Base-by-base conservation (phyloP, 2,329 filamentous ascomycete genomes). In the Ophiostoma sp. region DNA sequence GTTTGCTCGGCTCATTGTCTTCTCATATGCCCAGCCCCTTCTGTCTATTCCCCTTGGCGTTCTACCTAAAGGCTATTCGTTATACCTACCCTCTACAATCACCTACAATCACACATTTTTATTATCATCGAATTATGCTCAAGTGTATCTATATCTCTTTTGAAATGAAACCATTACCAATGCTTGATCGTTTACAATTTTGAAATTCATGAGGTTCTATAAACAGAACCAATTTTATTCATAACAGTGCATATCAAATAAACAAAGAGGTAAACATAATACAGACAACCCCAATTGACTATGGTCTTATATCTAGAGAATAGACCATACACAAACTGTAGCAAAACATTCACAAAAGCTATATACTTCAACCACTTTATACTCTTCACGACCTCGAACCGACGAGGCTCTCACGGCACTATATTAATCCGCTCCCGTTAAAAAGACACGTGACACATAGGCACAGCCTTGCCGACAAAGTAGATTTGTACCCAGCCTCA, bases 401-500 rank as follows among this genome's bases (percentile, higher is more conserved):
- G 38, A 27, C 55, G 27, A 60, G 55, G 55, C 55, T 52, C 49
- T 60, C 18, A 49, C 55, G 55, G 55, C 38, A 12, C 38, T 27
- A 38, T 60, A 60, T 60, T 60, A 5, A 38, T 60, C 55, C 55
- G 55, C 12, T 11, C 27, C 55, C 55, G 55, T 38, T 18, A 38
- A 2, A 60, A 7, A 38, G 55, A 16, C 55, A 60, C 55, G 55
- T 60, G 55, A 7, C 55, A 16, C 18, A 7, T 44, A 6, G 9
- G 5, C 52, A 58, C 55, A 60, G 55, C 55, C 55, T 60, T 60
- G 55, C 49, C 55, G 27, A 27, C 16, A 47, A 14, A 47, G 45
- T 52, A 5, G 47, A 60, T 27, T 14, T 16, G 27, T 16, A 14
- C 5, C 27, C 4, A 38, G 11, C 12, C 6, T 3, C 49, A 27